phyloP scores from a whole-genome alignment of 2,329 filamentous ascomycete species.

The Allantophomopsis lycopodina region DNA sequence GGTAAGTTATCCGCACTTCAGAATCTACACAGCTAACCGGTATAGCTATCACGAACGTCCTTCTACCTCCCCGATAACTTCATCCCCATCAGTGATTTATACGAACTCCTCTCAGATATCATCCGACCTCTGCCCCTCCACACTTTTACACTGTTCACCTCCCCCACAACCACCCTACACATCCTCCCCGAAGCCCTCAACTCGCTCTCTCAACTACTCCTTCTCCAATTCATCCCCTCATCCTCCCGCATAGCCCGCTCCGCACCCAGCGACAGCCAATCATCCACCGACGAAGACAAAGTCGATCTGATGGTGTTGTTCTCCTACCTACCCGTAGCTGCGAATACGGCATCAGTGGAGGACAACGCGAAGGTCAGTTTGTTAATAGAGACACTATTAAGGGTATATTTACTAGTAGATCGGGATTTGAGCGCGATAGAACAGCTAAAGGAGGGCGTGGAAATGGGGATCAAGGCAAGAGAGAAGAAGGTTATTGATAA shows the following conservation, averaged over 20 bases:
- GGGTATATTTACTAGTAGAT: conserved; percentile 22
- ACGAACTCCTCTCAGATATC: conserved; percentile 29
- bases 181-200: conserved; percentile 23
- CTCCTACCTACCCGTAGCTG: conserved; percentile 35
- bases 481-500: conserved; percentile 27
- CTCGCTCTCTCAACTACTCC: conserved; percentile 36
- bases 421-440: conserved; percentile 18
- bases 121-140: conserved; percentile 19
- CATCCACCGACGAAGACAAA: conserved; percentile 23
- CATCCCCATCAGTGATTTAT: conserved; percentile 28
- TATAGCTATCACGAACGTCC: conserved; percentile 16
- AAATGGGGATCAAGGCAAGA: conserved; percentile 37
- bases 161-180: conserved; percentile 21
- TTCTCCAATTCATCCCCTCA: conserved; percentile 24
- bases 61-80: conserved; percentile 30
- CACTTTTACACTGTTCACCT: conserved; percentile 25
- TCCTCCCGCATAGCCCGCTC: conserved; percentile 17
- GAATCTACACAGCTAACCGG: conserved; percentile 1
- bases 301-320: conserved; percentile 33
- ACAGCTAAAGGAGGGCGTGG: conserved; percentile 29
- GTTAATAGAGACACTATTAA: conserved; percentile 35
- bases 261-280: too few relatives aligned
- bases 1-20: conserved; percentile 7
- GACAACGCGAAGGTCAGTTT: conserved; percentile 46
- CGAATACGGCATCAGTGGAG: conserved; percentile 27